Conservation (phyloP, 2,329 filamentous ascomycete genomes). For the Venturia effusa region DNA sequence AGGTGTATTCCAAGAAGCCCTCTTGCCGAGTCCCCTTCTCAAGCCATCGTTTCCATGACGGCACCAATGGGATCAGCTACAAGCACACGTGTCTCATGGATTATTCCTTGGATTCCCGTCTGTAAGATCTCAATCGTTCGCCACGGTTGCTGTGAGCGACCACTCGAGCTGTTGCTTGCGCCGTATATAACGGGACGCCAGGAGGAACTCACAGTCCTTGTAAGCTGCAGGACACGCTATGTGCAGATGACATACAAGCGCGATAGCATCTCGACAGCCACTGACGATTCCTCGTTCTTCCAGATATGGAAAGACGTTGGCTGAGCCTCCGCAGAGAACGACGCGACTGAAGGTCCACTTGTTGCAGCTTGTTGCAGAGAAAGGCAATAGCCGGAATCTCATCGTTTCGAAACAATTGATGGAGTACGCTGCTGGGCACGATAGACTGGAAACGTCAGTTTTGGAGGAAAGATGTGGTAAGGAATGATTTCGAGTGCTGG, state of each 20-base stretch:
- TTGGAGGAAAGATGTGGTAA: not conserved
- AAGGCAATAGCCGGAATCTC: slow-evolving; percentile 37
- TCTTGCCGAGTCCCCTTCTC: slow-evolving; percentile 21
- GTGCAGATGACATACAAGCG: slow-evolving; percentile 27
- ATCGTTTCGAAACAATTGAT: slow-evolving; percentile 33
- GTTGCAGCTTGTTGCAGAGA: slow-evolving; percentile 26
- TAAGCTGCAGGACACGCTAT: slow-evolving; percentile 18
- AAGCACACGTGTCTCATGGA: no score
- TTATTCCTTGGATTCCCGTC: no score
- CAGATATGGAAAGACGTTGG: slow-evolving; percentile 42
- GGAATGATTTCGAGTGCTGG: no score
- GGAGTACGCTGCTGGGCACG: not conserved
- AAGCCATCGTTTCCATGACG: slow-evolving; percentile 21
- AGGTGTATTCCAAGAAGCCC: slow-evolving; percentile 24
- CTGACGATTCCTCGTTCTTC: slow-evolving; percentile 28
- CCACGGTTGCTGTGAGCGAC: slow-evolving; percentile 25
- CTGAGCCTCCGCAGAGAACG: slow-evolving; percentile 37
- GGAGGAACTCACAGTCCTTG: slow-evolving; percentile 17
- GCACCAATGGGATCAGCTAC: slow-evolving; percentile 23
- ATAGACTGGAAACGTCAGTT: not conserved
- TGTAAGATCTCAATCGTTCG: slow-evolving; percentile 25
- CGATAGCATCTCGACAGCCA: slow-evolving; percentile 31
- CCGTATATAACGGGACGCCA: slow-evolving; percentile 25
- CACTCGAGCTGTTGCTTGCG: slow-evolving; percentile 28
- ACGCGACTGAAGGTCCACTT: slow-evolving; percentile 27